Base-by-base conservation (phyloP, 2,329 filamentous ascomycete genomes). In the Daldinia sp. region DNA sequence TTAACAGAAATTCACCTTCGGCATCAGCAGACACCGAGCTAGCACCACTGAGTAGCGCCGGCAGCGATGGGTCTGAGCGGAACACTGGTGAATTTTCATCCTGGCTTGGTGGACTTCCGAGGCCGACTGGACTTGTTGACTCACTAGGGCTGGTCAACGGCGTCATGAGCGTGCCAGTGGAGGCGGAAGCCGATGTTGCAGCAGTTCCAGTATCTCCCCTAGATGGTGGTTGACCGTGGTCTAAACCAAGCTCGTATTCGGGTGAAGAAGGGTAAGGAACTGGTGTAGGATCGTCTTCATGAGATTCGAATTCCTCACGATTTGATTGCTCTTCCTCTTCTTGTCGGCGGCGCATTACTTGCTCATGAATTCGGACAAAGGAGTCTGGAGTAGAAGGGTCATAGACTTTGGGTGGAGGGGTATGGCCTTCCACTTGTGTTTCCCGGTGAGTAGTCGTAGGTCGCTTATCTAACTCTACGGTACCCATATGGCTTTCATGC, bases 1-100 rank as follows among this genome's bases (percentile, higher is more conserved):
- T 79, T 55, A 82, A 76, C 2, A 88, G 77, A 35, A 87, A 85
- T 49, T 89, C 87, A 1, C 82, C 85, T 64, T 90, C 87, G 19
- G 83, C 78, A 67, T 89, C 87, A 0, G 84, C 85, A 11, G 86
- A 89, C 8, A 89, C 82, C 2, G 87, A 90, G 70, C 86, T 88
- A 7, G 86, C 85, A 9, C 87, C 85, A 58, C 87, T 89, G 9
- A 89, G 78, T 6, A 89, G 77, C 5, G 87, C 86, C 9, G 87
- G 87, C 2, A 90, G 75, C 4, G 87, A 90, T 0, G 86, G 87
- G 53, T 89, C 87, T 2, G 87, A 89, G 57, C 85, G 85, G 72
- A 87, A 88, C 2, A 83, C 82, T 7, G 81, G 78, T 3, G 80
- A 78, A 1, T 77, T 72, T n/a, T 76, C 77, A 62, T 79, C 79